phyloP scores from a whole-genome alignment of 1,284 basidiomycete species.

The Violaceomyces palustris region DNA sequence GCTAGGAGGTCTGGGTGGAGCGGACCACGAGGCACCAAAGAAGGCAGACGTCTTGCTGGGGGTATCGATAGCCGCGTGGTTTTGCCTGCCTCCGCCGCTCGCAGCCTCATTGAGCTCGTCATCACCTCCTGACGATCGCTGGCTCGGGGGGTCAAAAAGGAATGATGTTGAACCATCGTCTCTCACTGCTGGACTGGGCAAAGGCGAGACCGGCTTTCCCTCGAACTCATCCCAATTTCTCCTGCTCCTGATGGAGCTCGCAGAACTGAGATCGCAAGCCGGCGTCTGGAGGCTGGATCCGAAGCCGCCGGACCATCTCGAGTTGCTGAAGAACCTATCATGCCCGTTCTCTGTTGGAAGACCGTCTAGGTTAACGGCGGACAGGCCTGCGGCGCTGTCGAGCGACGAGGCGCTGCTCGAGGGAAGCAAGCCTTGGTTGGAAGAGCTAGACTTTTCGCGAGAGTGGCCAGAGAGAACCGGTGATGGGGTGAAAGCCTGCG shows the following conservation, averaged over 20 bases:
- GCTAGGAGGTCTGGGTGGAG: slow-evolving; percentile 17
- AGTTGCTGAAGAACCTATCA: no score
- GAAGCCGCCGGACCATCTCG: slow-evolving; percentile 2
- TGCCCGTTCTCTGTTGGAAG: no score
- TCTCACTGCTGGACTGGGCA: slow-evolving; percentile 38
- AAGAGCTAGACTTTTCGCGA: no score
- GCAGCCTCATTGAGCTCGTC: slow-evolving; percentile 1
- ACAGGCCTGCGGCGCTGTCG: no score
- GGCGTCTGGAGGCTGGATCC: slow-evolving; percentile 8
- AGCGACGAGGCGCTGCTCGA: no score
- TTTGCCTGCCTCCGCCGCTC: not conserved
- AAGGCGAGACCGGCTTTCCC: slow-evolving; percentile 43
- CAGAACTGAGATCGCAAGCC: slow-evolving; percentile 16
- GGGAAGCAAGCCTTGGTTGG: no score
- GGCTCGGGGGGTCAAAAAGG: no score
- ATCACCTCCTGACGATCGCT: no score
- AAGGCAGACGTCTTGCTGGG: slow-evolving; percentile 37
- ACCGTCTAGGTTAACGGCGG: no score
- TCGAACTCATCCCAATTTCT: slow-evolving; percentile 49
- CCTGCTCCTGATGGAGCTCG: slow-evolving; percentile 41
- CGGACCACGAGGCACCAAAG: slow-evolving; percentile 23
- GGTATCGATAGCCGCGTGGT: slow-evolving; percentile 1
- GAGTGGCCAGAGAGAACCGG: no score
- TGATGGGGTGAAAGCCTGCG: no score
- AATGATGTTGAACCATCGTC: slow-evolving; percentile 13